phyloP scores from a whole-genome alignment of 768 basidiomycete genomes.

The Psilocybe azurescens region DNA sequence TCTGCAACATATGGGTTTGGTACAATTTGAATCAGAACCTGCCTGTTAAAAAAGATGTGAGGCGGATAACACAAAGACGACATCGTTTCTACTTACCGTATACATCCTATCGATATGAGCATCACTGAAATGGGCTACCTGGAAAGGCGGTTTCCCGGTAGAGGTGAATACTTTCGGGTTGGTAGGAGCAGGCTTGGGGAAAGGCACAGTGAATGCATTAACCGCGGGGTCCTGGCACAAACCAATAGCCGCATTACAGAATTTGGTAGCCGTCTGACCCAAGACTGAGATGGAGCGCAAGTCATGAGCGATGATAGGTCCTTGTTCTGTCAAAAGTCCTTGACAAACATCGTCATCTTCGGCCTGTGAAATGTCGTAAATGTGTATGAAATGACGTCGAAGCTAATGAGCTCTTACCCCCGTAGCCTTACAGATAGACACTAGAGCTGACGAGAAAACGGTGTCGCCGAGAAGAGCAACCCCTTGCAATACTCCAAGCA shows the following conservation, averaged over 20 bases:
- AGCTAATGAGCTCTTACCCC: constrained; percentile 32
- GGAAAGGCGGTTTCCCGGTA: constrained; percentile 48
- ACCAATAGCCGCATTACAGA: constrained; percentile 61
- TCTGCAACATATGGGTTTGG: constrained; percentile 68
- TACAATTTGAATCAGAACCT: constrained; percentile 60
- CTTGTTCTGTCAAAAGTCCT: constrained; percentile 54
- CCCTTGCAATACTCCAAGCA: constrained; percentile 50
- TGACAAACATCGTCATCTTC: constrained; percentile 64
- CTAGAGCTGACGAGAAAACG: constrained; percentile 47
- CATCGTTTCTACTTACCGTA: constrained; percentile 36
- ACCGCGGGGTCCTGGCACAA: constrained; percentile 56
- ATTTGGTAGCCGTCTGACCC: constrained; percentile 54
- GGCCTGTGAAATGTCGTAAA: constrained; percentile 34
- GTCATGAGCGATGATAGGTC: constrained; percentile 62
- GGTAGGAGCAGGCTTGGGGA: constrained; percentile 47
- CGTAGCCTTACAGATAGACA: constrained; percentile 47
- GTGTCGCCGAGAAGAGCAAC: constrained; percentile 55
- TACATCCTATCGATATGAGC: constrained; percentile 66
- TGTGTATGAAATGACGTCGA: background rate
- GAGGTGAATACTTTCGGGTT: constrained; percentile 39
- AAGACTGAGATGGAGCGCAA: constrained; percentile 52
- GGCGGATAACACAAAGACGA: background rate
- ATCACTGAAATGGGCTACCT: constrained; percentile 67
- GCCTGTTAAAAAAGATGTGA: constrained; percentile 32
- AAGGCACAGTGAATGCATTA: constrained; percentile 45